Base-by-base conservation (phyloP, 129 eudicot species). In the Flaveria sonorensis region DNA sequence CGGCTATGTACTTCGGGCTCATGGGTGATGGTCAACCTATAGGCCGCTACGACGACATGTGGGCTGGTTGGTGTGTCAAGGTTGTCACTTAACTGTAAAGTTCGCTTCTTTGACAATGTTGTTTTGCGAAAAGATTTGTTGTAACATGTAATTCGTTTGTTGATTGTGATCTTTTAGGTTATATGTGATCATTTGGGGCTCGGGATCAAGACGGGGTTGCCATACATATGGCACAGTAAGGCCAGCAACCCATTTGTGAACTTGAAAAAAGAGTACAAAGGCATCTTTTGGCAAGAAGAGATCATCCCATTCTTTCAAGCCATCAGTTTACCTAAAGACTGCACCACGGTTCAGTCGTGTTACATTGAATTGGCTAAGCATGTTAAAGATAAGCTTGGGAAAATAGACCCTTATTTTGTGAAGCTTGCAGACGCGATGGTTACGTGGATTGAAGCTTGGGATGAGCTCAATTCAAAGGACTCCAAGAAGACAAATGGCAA, bases 361-460 rank as follows among this genome's bases (percentile, higher is more conserved):
- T 88, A 88, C 72, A 43, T 79, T 10, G 87, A 88, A 24, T 71
- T 88, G 75, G 42, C 87, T 0, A 88, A 83, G 70, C 86, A 77
- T 72, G 92, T 88, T 23, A 88, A 82, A 84, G 83, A 75, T 26
- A 85, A 85, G 46, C 82, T 87, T 10, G 81, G 77, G 20, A 59
- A 74, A 11, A 63, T 85, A 19, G 89, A 88, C 60, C 89, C 92
- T 60, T 88, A 85, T 70, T 88, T 85, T 84, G 80, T 78, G 39
- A 88, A 85, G 89, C 83, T 88, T 39, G 89, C 78, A 1, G 89
- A 88, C 14, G 92, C 89, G 73, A 88, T 88, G 89, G 87, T 88
- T 71, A 88, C 84, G 14, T 88, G 91, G 91, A 87, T 87, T 45
- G 85, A 87, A 60, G 91, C 91, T 71, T 87, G 91, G 91, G 91